phyloP scores from a whole-genome alignment of 2,329 filamentous ascomycete species.

The Curvularia spicifera region DNA sequence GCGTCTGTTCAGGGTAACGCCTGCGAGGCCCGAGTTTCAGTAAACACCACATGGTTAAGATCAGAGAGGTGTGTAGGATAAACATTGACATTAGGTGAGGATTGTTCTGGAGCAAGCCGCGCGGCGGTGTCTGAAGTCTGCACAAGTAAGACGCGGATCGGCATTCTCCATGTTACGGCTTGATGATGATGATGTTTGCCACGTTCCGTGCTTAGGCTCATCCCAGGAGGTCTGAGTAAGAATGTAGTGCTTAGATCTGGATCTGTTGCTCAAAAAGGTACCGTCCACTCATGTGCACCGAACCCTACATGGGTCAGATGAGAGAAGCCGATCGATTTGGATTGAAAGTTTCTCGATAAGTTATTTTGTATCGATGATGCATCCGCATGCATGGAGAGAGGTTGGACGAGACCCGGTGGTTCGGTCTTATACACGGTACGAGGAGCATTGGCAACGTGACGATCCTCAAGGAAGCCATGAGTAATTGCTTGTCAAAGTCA shows the following conservation, averaged over 20 bases:
- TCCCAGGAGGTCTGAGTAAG: neutral
- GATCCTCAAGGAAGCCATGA: neutral
- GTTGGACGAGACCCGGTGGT: neutral
- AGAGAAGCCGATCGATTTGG: neutral
- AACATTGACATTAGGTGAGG: neutral
- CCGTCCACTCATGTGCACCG: neutral
- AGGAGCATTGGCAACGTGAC: neutral
- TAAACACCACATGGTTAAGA: neutral
- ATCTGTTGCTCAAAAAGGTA: neutral
- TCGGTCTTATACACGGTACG: neutral
- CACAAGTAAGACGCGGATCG: neutral
- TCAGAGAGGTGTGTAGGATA: neutral
- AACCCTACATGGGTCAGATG: neutral
- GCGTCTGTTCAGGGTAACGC: conserved; percentile 6
- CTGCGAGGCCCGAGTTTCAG: conserved; percentile 4
- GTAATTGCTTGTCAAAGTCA: neutral
- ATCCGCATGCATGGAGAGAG: neutral
- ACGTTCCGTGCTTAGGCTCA: neutral
- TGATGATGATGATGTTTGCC: neutral
- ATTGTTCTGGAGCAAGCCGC: neutral
- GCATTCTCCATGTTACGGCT: neutral
- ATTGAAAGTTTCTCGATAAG: neutral
- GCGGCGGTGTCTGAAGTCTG: neutral
- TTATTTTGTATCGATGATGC: neutral
- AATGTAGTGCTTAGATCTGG: neutral